Base-by-base conservation (phyloP, 257 asterid genomes). In the Phtheirospermum japonicum region DNA sequence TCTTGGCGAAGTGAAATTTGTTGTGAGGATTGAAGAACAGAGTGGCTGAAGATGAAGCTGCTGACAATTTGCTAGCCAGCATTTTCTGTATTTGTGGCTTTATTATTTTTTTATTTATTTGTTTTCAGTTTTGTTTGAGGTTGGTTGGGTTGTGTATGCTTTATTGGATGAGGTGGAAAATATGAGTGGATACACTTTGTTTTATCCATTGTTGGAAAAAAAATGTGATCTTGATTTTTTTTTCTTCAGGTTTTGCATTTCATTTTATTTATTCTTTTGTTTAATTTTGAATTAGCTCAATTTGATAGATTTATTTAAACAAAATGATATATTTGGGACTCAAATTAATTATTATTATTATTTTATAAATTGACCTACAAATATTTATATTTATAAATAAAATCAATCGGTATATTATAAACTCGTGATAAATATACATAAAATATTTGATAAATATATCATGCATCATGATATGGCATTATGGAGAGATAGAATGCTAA, bases 21-120 rank as follows among this genome's bases (percentile, higher is more conserved):
- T 66, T 71, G 12, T 62, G 82, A 31, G 79, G 67, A 67, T 58
- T 78, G 42, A 67, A 65, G 61, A 77, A 74, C 32, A 77, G 63
- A 43, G 85, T 59, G 53, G 77, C 65, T 19, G 89, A 74, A 62
- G 86, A 73, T 18, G 80, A 71, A 39, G 69, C 64, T 61, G 78
- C 74, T 71, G 83, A 70, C 57, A 76, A 61, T 82, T 75, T 82
- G 77, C 31, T 61, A 37, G 83, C 64, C 71, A 75, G 84, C 92
- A 84, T 83, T 62, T 76, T 66, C 36, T n/a, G 10, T 66, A 9
- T 57, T 37, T 61, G 48, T 40, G 4, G 18, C 59, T 30, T 28
- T 55, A 14, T 43, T 43, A 9, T 43, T 43, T 13, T 31, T 69
- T 45, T 68, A 1, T 16, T 14, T 37, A 16, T 18, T 13, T n/a